These are phyloP conservation scores for Penstemon newberryi DNA, from an alignment of 257 asterid genomes.

Conservation along the genomic window DNA sequence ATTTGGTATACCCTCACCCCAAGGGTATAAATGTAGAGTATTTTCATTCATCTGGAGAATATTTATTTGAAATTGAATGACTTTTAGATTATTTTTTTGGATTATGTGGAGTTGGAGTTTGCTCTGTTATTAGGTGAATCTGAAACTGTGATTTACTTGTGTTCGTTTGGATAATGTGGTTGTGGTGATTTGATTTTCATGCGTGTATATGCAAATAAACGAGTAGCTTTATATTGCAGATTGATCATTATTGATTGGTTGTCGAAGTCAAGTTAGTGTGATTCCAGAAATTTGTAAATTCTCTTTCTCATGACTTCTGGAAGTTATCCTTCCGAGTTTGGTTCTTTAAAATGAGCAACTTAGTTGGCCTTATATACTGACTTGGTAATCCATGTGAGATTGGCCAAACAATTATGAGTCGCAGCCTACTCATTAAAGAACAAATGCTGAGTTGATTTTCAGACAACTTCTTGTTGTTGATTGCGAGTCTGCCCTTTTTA, in stretches of 20 bases:
- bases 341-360: neutral
- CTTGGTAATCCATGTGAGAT: too few relatives aligned
- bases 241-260: neutral
- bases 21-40: constrained; percentile 22
- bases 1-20: constrained; percentile 48
- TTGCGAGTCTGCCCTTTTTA: constrained; percentile 1
- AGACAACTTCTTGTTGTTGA: neutral
- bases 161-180: constrained; percentile 12
- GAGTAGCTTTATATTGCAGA: neutral
- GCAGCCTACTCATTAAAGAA: constrained; percentile 6
- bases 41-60: neutral
- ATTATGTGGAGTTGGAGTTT: neutral
- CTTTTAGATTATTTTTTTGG: neutral
- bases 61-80: neutral
- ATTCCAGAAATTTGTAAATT: neutral
- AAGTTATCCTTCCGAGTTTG: neutral
- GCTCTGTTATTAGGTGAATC: neutral
- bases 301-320: neutral
- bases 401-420: neutral
- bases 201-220: neutral
- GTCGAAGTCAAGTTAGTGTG: neutral
- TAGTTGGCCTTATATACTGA: too few relatives aligned
- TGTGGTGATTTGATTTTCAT: constrained; percentile 1
- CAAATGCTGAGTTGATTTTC: neutral
- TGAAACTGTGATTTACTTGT: constrained; percentile 8